Evolutionary conservation across 2,329 filamentous ascomycete genomes (phyloP).

Genomic region (Penicillium sclerotigenum): DNA sequence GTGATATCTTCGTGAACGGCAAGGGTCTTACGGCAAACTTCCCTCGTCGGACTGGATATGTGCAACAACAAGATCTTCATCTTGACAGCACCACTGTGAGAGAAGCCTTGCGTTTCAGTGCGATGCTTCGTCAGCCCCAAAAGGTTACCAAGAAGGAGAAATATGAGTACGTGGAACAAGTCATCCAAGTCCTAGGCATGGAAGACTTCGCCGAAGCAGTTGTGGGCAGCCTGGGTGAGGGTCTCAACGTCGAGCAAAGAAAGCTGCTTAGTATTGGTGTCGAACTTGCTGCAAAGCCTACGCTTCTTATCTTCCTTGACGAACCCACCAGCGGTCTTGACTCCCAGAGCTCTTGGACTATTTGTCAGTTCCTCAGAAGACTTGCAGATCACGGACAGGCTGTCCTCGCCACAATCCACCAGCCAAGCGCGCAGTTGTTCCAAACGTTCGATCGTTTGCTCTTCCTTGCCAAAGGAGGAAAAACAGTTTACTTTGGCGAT

Average conservation of each 20-base stretch:
- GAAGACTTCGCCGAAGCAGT: slow-evolving; percentile 83
- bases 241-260: slow-evolving; percentile 57
- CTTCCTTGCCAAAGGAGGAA: slow-evolving; percentile 61
- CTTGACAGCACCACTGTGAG: slow-evolving; percentile 77
- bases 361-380: slow-evolving; percentile 77
- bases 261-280: slow-evolving; percentile 84
- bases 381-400: slow-evolving; percentile 81
- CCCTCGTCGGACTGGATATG: slow-evolving; percentile 63
- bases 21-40: slow-evolving; percentile 55
- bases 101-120: slow-evolving; percentile 79
- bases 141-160: slow-evolving; percentile 68
- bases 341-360: slow-evolving; percentile 85
- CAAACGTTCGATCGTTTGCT: slow-evolving; percentile 68
- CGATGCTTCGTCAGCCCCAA: slow-evolving; percentile 76
- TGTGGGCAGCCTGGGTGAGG: slow-evolving; percentile 80
- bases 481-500: slow-evolving; percentile 64
- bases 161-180: slow-evolving; percentile 75
- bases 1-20: slow-evolving; percentile 64
- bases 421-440: slow-evolving; percentile 86
- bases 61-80: slow-evolving; percentile 72
- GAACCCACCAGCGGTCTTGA: slow-evolving; percentile 83
- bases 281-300: slow-evolving; percentile 86
- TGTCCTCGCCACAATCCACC: slow-evolving; percentile 88
- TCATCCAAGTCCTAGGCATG: slow-evolving; percentile 82
- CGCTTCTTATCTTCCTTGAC: slow-evolving; percentile 82